Base-by-base conservation (phyloP, 106 monocot species). In the Narthecium ossifragum region DNA sequence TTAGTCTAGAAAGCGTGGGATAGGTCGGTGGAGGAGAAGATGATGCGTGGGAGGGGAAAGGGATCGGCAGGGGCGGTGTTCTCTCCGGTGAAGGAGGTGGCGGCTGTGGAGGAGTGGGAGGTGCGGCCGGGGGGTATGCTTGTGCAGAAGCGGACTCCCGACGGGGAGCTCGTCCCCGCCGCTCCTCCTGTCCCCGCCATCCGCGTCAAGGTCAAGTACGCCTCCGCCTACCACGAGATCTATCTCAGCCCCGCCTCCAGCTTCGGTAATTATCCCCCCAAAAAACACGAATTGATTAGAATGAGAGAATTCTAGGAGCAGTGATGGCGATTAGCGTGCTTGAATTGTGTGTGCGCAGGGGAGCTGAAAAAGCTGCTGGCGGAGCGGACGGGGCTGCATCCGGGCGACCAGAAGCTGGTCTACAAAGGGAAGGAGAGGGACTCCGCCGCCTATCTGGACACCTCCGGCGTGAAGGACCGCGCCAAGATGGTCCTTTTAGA, bases 81-180 rank as follows among this genome's bases (percentile, higher is more conserved):
- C n/a, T n/a, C n/a, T n/a, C n/a, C n/a, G n/a, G n/a, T n/a, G n/a
- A n/a, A 64, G 17, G 34, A 48, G 63, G 67, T 65, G 46, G 70
- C 57, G 59, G 43, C 43, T 3, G 43, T 43, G 0, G 43, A 43
- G 4, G 73, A 78, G 61, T 86, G 82, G 85, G 94, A 96, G 69
- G 80, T 96, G 46, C 62, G 90, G 73, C 94, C 94, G 0, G 73
- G 96, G 17, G 96, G 96, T 10, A 90, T 96, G 96, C 80, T 96
- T 11, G 96, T 96, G 24, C 96, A 96, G 85, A 96, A 81, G 60
- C 61, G 96, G 51, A 46, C 58, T 41, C 56, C 72, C 0, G 78
- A 67, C 23, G 11, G 68, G 34, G 68, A 7, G 51, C 6, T 8
- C 34, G 46, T 11, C 31, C 29, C 55, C 31, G 43, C 63, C 26